phyloP scores from a whole-genome alignment of 495 filamentous ascomycete species.

The Pseudomonodictys pantanalensis region DNA sequence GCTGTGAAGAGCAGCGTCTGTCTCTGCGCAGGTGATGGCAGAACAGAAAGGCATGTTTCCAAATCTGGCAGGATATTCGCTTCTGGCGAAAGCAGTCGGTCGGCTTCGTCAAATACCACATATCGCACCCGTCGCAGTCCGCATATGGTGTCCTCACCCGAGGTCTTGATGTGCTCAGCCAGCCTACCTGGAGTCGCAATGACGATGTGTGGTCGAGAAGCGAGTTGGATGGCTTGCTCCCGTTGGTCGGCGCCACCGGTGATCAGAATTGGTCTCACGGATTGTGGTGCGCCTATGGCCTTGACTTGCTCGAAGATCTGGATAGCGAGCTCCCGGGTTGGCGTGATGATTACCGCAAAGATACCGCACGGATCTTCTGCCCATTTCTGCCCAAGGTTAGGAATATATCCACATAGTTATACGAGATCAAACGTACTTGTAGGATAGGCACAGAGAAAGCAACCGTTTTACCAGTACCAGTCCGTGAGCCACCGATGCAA shows the following conservation, averaged over 20 bases:
- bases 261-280: conserved; percentile 78
- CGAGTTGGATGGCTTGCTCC: conserved; percentile 76
- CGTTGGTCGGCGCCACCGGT: conserved; percentile 94
- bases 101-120: conserved; percentile 94
- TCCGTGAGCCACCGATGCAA: conserved; percentile 90
- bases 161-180: conserved; percentile 88
- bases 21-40: conserved; percentile 68
- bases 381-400: too few species aligned
- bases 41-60: conserved; percentile 74
- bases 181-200: conserved; percentile 93
- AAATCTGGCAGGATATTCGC: conserved; percentile 94
- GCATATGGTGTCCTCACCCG: conserved; percentile 82
- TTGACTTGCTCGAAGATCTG: conserved; percentile 96
- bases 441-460: conserved; percentile 92
- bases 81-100: conserved; percentile 75
- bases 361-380: conserved; percentile 87
- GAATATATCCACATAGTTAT: too few species aligned
- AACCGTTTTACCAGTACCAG: conserved; percentile 98
- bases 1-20: conserved; percentile 97
- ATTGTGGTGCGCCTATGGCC: conserved; percentile 81
- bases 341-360: conserved; percentile 83
- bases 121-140: conserved; percentile 74
- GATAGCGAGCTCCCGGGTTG: conserved; percentile 75
- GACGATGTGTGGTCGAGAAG: conserved; percentile 80
- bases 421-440: too few species aligned